Percentiles rank a stretch among this genome's conserved stretches.
Conservation (phyloP, 345 rosid genomes). For the Murraya paniculata region DNA sequence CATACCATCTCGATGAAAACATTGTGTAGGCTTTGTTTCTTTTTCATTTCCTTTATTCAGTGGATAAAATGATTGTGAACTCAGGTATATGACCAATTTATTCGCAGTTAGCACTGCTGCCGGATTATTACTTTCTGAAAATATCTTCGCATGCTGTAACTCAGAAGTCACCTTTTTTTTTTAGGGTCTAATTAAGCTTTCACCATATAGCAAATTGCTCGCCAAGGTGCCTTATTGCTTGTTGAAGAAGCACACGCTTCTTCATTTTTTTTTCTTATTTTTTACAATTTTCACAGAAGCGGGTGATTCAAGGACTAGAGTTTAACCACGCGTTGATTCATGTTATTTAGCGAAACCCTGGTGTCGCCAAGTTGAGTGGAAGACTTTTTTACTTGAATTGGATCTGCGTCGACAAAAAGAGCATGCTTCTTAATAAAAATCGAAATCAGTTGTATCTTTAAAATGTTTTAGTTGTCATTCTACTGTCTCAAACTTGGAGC, state of each 20-base stretch:
- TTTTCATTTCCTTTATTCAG: not conserved
- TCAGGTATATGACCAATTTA: not conserved
- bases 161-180: not conserved
- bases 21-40: not conserved
- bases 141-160: too few species aligned
- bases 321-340: too few species aligned
- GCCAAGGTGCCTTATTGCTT: too few species aligned
- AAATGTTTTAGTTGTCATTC: too few species aligned
- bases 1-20: not conserved
- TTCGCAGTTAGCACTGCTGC: not conserved
- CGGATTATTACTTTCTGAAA: not conserved
- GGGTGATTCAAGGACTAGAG: too few species aligned
- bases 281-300: too few species aligned
- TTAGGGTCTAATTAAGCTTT: not conserved
- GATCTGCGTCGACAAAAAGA: not conserved
- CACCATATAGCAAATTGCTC: too few species aligned
- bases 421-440: not conserved
- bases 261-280: too few species aligned
- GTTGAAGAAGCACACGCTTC: too few species aligned
- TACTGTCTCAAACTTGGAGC: too few species aligned
- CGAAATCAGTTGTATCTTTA: not conserved
- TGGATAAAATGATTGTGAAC: constrained; percentile 8
- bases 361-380: not conserved
- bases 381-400: not conserved
- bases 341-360: too few species aligned